Conservation (phyloP, 2,329 filamentous ascomycete species). For the Taxawa tesnikishii region DNA sequence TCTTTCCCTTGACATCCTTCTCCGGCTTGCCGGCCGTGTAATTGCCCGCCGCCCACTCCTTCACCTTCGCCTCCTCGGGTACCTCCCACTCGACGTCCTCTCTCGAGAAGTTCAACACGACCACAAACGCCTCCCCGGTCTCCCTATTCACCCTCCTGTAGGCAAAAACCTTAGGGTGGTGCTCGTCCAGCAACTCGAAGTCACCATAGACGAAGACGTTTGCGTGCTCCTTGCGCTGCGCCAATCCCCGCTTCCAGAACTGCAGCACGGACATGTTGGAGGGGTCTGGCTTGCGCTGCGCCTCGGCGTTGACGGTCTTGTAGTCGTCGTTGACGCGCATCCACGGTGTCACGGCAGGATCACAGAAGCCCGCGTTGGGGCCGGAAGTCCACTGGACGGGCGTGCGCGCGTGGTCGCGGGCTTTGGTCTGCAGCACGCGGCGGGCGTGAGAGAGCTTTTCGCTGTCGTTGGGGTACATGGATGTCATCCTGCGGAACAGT, state of each 20-base stretch:
- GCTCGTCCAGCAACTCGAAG: conserved; percentile 40
- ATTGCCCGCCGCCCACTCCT: conserved; percentile 23
- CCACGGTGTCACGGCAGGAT: conserved; percentile 39
- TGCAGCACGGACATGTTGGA: conserved; percentile 37
- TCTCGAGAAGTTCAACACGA: conserved; percentile 22
- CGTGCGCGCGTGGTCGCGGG: conserved; percentile 53
- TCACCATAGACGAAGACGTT: conserved; percentile 50
- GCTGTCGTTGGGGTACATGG: conserved; percentile 21
- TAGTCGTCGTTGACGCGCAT: conserved; percentile 48
- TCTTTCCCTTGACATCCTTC: conserved; percentile 13
- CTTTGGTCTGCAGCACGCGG: conserved; percentile 44
- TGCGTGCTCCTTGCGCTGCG: conserved; percentile 41
- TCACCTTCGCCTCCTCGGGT: conserved; percentile 17
- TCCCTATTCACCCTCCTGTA: conserved; percentile 18
- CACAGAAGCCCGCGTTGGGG: conserved; percentile 50
- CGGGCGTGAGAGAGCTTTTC: conserved; percentile 33
- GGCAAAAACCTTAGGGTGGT: conserved; percentile 45
- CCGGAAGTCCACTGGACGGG: conserved; percentile 54
- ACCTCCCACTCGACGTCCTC: conserved; percentile 20
- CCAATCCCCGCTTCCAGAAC: conserved; percentile 49
- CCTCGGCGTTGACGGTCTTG: conserved; percentile 42
- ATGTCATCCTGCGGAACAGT: conserved; percentile 19
- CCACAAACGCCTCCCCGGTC: conserved; percentile 20
- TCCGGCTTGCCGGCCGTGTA: conserved; percentile 17
- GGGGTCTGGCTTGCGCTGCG: conserved; percentile 28